Base-by-base conservation (phyloP, 2,329 filamentous ascomycete species). In the Chalara sp. region DNA sequence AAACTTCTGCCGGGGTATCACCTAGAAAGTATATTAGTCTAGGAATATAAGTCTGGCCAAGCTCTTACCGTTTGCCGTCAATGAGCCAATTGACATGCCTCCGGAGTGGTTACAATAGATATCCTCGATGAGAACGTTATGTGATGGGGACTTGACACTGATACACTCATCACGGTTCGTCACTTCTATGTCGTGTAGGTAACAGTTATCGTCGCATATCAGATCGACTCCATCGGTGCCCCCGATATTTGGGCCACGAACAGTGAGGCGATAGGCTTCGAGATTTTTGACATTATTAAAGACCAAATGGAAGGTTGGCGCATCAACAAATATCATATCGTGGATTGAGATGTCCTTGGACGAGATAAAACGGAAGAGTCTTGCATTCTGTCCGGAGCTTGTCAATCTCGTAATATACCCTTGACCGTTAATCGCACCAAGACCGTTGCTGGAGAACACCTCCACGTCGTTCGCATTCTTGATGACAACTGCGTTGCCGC, bases 131-230 rank as follows among this genome's bases (percentile, higher is more conserved):
- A 70, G 52, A 5, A 63, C 61, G 42, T 69, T 59, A 40, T 69
- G 60, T 0, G 64, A 66, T 4, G 67, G 68, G n/a, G 58, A 63
- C 48, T 70, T 69, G 1, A 70, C 60, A 6, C 64, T 66, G 21
- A 70, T 63, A 44, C 67, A 70, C 48, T 69, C 67, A 46, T 69
- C 67, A 3, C 67, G 56, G 51, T 69, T 69, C 0, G 68, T 69
- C 2, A 58, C 59, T 55, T 68, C 66, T 31, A 64, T 66, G 45
- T 70, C 65, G 41, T 70, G 68, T 30, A 70, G 56, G 46, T 64
- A 67, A 45, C 64, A 68, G 48, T 70, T 70, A 10, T 53, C 54
- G 0, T 58, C 65, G n/a, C 65, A 64, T 30, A 66, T 62, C 3
- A 62, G 58, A 51, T 70, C 67, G 33, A 70, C 66, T 0, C 67